Base-by-base conservation (phyloP, 2,329 filamentous ascomycete genomes). In the Hirsutella rhossiliensis region DNA sequence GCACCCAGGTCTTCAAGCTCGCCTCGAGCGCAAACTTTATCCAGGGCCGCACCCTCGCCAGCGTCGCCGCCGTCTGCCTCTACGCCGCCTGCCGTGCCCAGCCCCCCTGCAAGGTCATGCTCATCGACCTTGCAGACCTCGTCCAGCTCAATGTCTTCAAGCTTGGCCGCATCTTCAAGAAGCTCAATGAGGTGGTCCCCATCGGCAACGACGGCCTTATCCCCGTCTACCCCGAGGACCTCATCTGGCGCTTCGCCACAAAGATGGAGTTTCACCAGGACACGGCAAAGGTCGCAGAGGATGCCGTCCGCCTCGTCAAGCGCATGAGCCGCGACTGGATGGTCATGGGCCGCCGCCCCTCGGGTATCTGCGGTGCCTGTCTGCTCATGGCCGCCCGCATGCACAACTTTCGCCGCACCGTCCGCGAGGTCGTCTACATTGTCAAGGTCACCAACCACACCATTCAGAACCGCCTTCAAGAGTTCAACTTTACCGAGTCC, bases 301-400 rank as follows among this genome's bases (percentile, higher is more conserved):
- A 96, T 56, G 92, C 92, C 7, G 81, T 89, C 45, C 80, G 84
- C 44, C 83, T 98, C 43, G 81, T 95, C 45, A 82, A 84, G 61
- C 82, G 92, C 48, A 97, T 98, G 92, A 89, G 87, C 51, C 75
- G 87, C 43, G 92, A 98, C 65, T 97, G 92, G 89, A 97, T 98
- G 78, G 83, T 89, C 40, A 87, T 89, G 59, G 92, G 92, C 54
- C 84, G 92, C 56, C 82, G 92, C 36, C 92, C 92, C 15, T 90
- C 90, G 7, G 92, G 92, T 52, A 82, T 97, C 44, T 96, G 89
- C 61, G 92, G 92, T 48, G 92, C 92, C 12, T 94, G 89, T 52
- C 75, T 98, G 40, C 85, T 98, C 48, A 82, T 98, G 61, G 92
- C 92, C 7, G 90, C 92, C 9, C 84, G 92, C 43, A 97, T 97